Percentiles rank a stretch among this genome's conserved stretches.
Conservation (phyloP, 257 asterid genomes). For the Anisodus acutangulus region DNA sequence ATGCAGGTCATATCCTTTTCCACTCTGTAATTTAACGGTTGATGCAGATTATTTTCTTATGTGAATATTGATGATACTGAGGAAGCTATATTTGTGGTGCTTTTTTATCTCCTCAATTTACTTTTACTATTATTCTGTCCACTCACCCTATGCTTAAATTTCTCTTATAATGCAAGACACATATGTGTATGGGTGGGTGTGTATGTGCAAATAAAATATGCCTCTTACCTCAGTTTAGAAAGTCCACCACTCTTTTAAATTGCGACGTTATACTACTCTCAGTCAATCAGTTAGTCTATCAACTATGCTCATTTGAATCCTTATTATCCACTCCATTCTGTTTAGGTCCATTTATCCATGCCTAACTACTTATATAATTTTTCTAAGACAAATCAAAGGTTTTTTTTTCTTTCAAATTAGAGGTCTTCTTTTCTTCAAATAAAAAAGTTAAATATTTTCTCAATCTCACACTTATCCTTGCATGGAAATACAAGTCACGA, state of each 20-base stretch:
- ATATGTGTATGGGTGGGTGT: background rate
- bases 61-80: conserved; percentile 27
- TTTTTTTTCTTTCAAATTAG: background rate
- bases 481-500: background rate
- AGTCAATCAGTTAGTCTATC: background rate
- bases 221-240: conserved; percentile 1
- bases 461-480: conserved; percentile 14
- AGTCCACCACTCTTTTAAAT: conserved; percentile 4
- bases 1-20: conserved; percentile 95
- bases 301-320: background rate
- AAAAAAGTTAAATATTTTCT: background rate
- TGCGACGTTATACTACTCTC: background rate
- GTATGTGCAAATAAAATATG: background rate
- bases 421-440: background rate
- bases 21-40: conserved; percentile 19
- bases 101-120: conserved; percentile 13
- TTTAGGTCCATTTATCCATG: background rate
- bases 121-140: background rate
- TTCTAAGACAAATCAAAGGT: background rate
- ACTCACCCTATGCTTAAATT: background rate
- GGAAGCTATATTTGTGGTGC: background rate
- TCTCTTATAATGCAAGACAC: background rate
- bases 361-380: background rate
- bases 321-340: background rate
- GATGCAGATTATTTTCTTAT: conserved; percentile 26